Evolutionary conservation across 208 protist genomes (phyloP), one percentile per base, ranked within the genome.

Genomic region (Leishmania amazonensis): DNA sequence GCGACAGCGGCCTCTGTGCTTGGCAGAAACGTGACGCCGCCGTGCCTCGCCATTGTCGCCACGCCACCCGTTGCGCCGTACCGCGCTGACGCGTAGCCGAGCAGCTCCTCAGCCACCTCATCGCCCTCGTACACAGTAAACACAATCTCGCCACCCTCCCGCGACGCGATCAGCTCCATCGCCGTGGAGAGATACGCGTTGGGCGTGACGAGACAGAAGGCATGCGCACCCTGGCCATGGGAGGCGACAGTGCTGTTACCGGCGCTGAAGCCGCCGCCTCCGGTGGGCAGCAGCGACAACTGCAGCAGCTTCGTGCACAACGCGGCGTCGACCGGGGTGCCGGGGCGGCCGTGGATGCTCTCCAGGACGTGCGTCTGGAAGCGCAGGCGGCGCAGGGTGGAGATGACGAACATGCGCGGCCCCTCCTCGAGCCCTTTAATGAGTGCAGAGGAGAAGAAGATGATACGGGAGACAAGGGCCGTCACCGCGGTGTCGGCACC

Each of bases 261-360:
- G 19, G 28, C 75, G n/a, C 60, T 64, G 38, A n/a, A 54, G n/a
- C 40, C 78, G 40, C 35, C 74, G 6, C 49, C 78, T n/a, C 64
- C 80, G 42, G 80, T 51, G 19, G 85, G 79, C 78, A 90, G 86
- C 72, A 89, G 28, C 35, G 86, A 74, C 21, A 93, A 49, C 40
- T 87, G 81, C 51, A 96, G 87, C 53, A 88, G 78, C 70, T 89
- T 89, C 24, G 93, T 93, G 81, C 93, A 96, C 31, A 96, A 85
- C n/a, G 91, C 93, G 31, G 90, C 89, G 67, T 96, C 93, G 0
- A 96, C 85, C 24, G 93, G 93, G 60, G 89, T 92, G 15, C 93
- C 93, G 7, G 79, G 75, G 74, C 93, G 89, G 42, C 83, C 86
- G 53, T 85, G 76, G 70, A 93, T 84, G 81, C 81, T 93, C 73